Base-by-base conservation (phyloP, 2,329 filamentous ascomycete genomes). In the Helicocarpus griseus region DNA sequence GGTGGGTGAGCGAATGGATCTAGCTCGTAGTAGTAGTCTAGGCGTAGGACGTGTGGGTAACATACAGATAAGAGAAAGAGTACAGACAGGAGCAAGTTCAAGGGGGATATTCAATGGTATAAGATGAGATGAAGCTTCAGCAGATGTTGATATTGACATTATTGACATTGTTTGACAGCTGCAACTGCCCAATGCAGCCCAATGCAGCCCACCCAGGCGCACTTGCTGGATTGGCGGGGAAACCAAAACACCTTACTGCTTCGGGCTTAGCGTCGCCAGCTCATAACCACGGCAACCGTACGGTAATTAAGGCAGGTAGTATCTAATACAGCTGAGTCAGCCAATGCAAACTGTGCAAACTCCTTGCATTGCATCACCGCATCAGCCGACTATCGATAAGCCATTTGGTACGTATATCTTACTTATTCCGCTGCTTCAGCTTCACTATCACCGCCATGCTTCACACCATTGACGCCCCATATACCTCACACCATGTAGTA, bases 231-330 rank as follows among this genome's bases (percentile, higher is more conserved):
- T 56, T 58, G 57, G 55, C 57, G 54, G 56, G 52, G 51, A 52
- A 57, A 60, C 50, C 52, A 64, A 66, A 70, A 71, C 67, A 64
- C 61, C 68, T 63, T 69, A 54, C 69, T 62, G 49, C 58, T 65
- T 69, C 9, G n/a, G 63, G 68, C 60, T 66, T 70, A 71, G 68
- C 57, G 63, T 52, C 51, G 56, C 56, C 61, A 65, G 53, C 67
- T 48, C 65, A 70, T 69, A 66, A 60, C 68, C 67, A 50, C 60
- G 66, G 63, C 68, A 70, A 70, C 68, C 44, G 40, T 39, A 19
- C 5, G 5, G 38, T 17, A 35, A 14, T 1, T 36, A 36, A 4
- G 28, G 36, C n/a, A 24, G 17, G 29, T 48, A 31, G n/a, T 45
- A 48, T n/a, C 13, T 4, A 8, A n/a, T 19, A 45, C 14, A 17